Conservation (phyloP, 176 grass and related monocot genomes). For the Paspalum notatum region DNA sequence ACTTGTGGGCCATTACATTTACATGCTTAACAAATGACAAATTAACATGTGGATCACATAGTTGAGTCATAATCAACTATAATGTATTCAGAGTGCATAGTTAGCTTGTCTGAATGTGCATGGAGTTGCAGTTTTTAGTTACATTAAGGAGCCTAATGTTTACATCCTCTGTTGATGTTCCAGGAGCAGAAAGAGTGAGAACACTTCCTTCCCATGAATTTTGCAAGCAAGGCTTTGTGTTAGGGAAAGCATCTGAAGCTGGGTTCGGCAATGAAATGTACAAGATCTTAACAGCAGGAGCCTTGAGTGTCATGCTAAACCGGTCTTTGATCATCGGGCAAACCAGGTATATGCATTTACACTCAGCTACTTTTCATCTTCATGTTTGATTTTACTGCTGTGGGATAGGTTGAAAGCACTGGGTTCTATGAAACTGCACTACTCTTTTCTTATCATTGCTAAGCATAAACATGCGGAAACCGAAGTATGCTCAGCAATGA, state of each 20-base stretch:
- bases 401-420: not conserved
- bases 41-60: not conserved
- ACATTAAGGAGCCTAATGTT: conserved; percentile 35
- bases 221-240: conserved; percentile 88
- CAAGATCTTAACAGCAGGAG: conserved; percentile 87
- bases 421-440: not conserved
- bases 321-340: conserved; percentile 94
- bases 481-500: no score
- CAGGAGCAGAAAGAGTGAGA: conserved; percentile 80
- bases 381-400: conserved; percentile 15
- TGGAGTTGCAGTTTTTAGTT: conserved; percentile 23
- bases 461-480: not conserved
- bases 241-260: conserved; percentile 94
- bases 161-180: conserved; percentile 64
- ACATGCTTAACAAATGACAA: not conserved
- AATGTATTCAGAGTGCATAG: not conserved
- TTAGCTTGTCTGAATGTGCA: conserved; percentile 17
- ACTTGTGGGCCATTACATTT: not conserved
- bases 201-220: conserved; percentile 71
- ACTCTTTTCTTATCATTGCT: not conserved
- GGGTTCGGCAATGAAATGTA: conserved; percentile 99
- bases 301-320: conserved; percentile 92
- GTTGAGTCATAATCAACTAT: conserved; percentile 3
- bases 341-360: conserved; percentile 83
- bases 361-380: conserved; percentile 53